Base-by-base conservation (phyloP, 2,329 filamentous ascomycete species). In the Graphilbum fragrans region DNA sequence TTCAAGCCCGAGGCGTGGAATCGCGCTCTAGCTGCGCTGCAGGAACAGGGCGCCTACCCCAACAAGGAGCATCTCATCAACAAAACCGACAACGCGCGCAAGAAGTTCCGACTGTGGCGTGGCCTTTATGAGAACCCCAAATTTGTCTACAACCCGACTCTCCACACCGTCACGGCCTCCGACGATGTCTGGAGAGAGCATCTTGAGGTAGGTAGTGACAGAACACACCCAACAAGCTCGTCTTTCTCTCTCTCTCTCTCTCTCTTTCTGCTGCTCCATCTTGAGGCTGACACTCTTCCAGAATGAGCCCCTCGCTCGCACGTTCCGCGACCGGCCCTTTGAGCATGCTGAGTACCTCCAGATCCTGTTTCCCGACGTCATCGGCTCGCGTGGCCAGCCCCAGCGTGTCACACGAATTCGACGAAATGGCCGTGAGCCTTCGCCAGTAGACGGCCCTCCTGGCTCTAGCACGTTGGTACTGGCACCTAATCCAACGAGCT, bases 1-100 rank as follows among this genome's bases (percentile, higher is more conserved):
- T 77, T 77, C 63, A 77, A 77, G 57, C 63, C 68, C 17, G 72
- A 75, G 52, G 73, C 72, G 2, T 77, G 73, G 73, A 70, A 76
- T 43, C 69, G 70, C 48, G 73, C 73, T 36, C 65, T 67, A 42
- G 59, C 64, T 37, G 71, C 70, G 25, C 57, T 77, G 41, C 66
- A 70, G 57, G 68, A 72, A 23, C 73, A 77, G 50, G 62, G 63
- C 51, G 71, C 72, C 36, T 74, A 65, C 47, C 71, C 72, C n/a
- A 67, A 72, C 46, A 77, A 77, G 58, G 69, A 65, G 50, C 73
- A 77, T 41, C 66, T 77, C 29, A 74, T 77, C 56, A 77, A 77
- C 61, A 77, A 77, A 59, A 74, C 70, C 48, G 73, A 77, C 57
- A 77, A 77, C 55, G 73, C 73, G 45, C 66, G 73, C 39, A 77